Base-by-base conservation (phyloP, 208 protist genomes). In the Leishmania amazonensis region DNA sequence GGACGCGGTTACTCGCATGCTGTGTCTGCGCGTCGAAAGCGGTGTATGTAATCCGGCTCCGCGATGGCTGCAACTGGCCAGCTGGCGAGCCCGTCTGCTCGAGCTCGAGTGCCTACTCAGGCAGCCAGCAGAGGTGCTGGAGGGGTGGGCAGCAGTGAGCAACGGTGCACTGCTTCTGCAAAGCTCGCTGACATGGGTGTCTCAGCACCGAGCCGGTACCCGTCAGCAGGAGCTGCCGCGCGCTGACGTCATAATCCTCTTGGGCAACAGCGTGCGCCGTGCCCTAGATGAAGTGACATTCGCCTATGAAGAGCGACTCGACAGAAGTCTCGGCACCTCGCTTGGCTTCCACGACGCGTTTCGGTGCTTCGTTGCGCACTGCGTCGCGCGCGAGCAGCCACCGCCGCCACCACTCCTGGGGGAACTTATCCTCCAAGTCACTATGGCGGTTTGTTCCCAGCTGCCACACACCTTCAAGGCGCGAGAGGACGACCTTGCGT, bases 161-260 rank as follows among this genome's bases (percentile, higher is more conserved):
- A 15, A 62, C 13, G 68, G 78, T 6, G 78, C 65, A 42, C 78
- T 81, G 6, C 78, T 72, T 15, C 54, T 81, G 78, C 68, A 76
- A 62, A 24, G 13, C 13, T 21, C 57, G 57, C 57, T 62, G 24
- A 62, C 0, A n/a, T 62, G 57, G 57, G 0, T 62, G 24, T 62
- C 57, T 24, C 24, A n/a, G 57, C 24, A 1, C 28, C 57, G 57
- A 62, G 17, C 28, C 57, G 57, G 57, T n/a, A 24, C 57, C 28
- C 57, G 4, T 11, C 57, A n/a, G 57, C 57, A 3, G 57, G 57
- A 7, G 28, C 57, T 62, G 17, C 24, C 6, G 24, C 57, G 57
- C 57, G 24, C 57, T 31, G 57, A 62, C 17, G 57, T 15, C 13
- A n/a, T 8, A 3, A 15, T n/a, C 8, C 57, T 62, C 57, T n/a